Percentiles rank a stretch among this genome's conserved stretches.
phyloP scores from a whole-genome alignment of 805 yeast species.

The Wickerhamomyces hampshirensis region DNA sequence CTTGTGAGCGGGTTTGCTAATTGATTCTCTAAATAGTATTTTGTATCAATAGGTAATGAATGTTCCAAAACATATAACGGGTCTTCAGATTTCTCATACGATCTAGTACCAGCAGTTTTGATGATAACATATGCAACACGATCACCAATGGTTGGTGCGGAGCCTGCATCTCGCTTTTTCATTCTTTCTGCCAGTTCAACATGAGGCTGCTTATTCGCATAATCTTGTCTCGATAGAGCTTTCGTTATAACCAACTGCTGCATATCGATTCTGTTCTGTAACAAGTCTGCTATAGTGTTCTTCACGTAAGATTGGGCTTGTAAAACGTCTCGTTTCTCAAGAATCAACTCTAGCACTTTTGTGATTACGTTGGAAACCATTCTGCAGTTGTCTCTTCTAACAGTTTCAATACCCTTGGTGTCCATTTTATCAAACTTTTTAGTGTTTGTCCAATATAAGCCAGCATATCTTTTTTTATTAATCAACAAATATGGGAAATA shows the following conservation, averaged over 20 bases:
- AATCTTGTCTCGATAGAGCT: conserved; percentile 79
- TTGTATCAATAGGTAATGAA: conserved; percentile 89
- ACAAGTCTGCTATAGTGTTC: conserved; percentile 78
- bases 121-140: conserved; percentile 96
- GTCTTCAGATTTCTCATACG: conserved; percentile 95
- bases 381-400: conserved; percentile 95
- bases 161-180: conserved; percentile 94
- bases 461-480: conserved; percentile 96
- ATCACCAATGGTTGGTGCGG: conserved; percentile 96
- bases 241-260: conserved; percentile 93
- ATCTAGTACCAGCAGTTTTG: conserved; percentile 71
- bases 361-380: conserved; percentile 93
- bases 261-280: conserved; percentile 89
- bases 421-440: conserved; percentile 95
- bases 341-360: conserved; percentile 75
- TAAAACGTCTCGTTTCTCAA: conserved; percentile 81
- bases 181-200: conserved; percentile 94
- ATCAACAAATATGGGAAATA: conserved; percentile 91
- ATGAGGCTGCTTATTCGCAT: conserved; percentile 96
- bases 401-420: conserved; percentile 97
- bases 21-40: conserved; percentile 90
- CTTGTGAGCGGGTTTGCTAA: conserved; percentile 87
- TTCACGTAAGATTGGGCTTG: conserved; percentile 85
- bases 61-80: conserved; percentile 91
- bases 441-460: conserved; percentile 91